Conservation (phyloP, 2,329 filamentous ascomycete species). For the Neonectria coccinea region DNA sequence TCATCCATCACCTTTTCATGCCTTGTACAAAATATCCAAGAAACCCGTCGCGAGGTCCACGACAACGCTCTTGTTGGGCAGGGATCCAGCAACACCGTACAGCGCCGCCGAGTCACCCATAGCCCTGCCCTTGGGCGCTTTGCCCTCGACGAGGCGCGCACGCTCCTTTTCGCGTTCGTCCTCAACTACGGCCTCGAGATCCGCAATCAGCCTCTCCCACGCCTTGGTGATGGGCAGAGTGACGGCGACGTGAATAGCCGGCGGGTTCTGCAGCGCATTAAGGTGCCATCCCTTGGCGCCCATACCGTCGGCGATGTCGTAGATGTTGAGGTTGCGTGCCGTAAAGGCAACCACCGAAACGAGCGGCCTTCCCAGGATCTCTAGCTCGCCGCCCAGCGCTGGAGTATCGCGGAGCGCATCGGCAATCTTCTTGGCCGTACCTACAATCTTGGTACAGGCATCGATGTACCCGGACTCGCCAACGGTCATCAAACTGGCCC, state of each 20-base stretch:
- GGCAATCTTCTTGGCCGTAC: conserved; percentile 84
- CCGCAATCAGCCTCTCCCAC: conserved; percentile 81
- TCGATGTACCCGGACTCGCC: conserved; percentile 91
- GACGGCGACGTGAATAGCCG: conserved; percentile 93
- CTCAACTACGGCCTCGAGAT: conserved; percentile 75
- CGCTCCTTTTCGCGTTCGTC: conserved; percentile 85
- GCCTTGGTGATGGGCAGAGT: conserved; percentile 87
- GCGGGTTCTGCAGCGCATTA: conserved; percentile 90
- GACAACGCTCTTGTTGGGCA: conserved; percentile 96
- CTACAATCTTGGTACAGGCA: conserved; percentile 88
- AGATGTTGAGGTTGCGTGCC: conserved; percentile 87
- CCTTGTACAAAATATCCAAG: conserved; percentile 92
- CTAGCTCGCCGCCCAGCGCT: conserved; percentile 76
- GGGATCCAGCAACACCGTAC: conserved; percentile 93
- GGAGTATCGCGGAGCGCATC: conserved; percentile 78
- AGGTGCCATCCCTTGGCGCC: conserved; percentile 89
- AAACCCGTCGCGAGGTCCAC: conserved; percentile 91
- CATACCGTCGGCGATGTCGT: conserved; percentile 94
- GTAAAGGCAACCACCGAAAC: conserved; percentile 92
- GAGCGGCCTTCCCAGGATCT: conserved; percentile 84
- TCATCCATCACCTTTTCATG: conserved; percentile 57
- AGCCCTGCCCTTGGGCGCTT: conserved; percentile 72
- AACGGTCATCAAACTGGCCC: conserved; percentile 89
- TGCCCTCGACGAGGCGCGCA: conserved; percentile 76
- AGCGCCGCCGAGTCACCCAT: conserved; percentile 86